These are phyloP conservation scores for Tilletia indica DNA, from an alignment of 1,284 basidiomycete genomes.

Conservation along the genomic window DNA sequence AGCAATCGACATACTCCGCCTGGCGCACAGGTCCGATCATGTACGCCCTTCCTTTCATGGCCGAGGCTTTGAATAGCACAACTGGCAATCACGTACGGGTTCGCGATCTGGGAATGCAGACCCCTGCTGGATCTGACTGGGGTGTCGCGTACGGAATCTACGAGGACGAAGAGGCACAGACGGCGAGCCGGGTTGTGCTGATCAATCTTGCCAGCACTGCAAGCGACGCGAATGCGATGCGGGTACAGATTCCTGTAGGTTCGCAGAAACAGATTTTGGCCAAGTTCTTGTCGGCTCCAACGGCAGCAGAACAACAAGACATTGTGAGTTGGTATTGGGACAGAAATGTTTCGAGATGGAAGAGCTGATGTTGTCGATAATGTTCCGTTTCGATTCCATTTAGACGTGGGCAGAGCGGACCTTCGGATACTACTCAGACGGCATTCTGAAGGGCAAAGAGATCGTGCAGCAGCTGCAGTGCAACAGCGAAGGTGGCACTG, in stretches of 20 bases:
- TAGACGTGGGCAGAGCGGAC: constrained; percentile 70
- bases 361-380: not conserved
- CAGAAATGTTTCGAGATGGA: not conserved
- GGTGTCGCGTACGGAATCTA: constrained; percentile 74
- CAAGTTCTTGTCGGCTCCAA: constrained; percentile 61
- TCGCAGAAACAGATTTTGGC: constrained; percentile 25
- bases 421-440: constrained; percentile 70
- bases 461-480: constrained; percentile 64
- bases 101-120: constrained; percentile 20
- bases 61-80: constrained; percentile 64
- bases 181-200: constrained; percentile 63
- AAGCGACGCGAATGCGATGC: constrained; percentile 18
- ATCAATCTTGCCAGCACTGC: constrained; percentile 65
- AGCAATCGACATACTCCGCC: constrained; percentile 9
- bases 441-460: constrained; percentile 63
- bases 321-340: constrained; percentile 53
- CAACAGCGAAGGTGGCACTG: constrained; percentile 43
- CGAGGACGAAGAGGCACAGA: constrained; percentile 53
- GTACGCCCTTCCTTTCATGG: constrained; percentile 68
- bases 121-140: not conserved
- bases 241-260: constrained; percentile 60
- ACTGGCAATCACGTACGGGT: not conserved
- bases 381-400: not conserved
- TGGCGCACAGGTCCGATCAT: constrained; percentile 28
- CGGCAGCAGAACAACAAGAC: constrained; percentile 67